Evolutionary conservation across 768 basidiomycete species (phyloP), one percentile per base, ranked within the genome.

Genomic region (Phanerochaete sordida): DNA sequence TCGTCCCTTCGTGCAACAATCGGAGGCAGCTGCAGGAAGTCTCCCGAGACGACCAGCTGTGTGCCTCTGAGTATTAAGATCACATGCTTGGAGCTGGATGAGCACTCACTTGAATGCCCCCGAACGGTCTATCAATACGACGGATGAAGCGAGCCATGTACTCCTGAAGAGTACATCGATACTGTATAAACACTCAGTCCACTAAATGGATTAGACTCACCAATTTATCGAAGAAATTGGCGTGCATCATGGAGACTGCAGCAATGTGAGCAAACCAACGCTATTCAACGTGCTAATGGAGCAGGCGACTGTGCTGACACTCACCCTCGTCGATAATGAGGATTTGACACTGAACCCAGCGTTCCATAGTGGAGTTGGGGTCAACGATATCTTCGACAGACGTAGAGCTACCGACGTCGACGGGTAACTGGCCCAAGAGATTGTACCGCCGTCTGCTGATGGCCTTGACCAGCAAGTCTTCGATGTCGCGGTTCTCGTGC

Each of bases 21-120:
- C 1, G 94, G 94, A 11, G 94, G 94, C 0, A 97, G 78, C 71
- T 97, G 93, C 69, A 85, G 95, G 71, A 95, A 95, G 69, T 97
- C 94, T 6, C 94, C 94, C 8, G 88, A 93, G 3, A 95, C 75
- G 33, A 91, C n/a, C n/a, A n/a, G n/a, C n/a, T n/a, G n/a, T n/a
- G n/a, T n/a, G n/a, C n/a, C n/a, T n/a, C n/a, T n/a, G n/a, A n/a
- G n/a, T n/a, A n/a, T n/a, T n/a, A n/a, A n/a, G n/a, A n/a, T n/a
- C n/a, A n/a, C n/a, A n/a, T n/a, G n/a, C n/a, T n/a, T n/a, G n/a
- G n/a, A n/a, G n/a, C n/a, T n/a, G n/a, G n/a, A n/a, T n/a, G n/a
- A n/a, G n/a, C n/a, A n/a, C n/a, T 79, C 54, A 95, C 82, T 88
- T 94, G 93, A 46, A 95, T 91, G 4, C 92, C 93, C 12, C 93